Conservation (phyloP, 805 yeast species). For the Sugiyamaella mastotermitis region DNA sequence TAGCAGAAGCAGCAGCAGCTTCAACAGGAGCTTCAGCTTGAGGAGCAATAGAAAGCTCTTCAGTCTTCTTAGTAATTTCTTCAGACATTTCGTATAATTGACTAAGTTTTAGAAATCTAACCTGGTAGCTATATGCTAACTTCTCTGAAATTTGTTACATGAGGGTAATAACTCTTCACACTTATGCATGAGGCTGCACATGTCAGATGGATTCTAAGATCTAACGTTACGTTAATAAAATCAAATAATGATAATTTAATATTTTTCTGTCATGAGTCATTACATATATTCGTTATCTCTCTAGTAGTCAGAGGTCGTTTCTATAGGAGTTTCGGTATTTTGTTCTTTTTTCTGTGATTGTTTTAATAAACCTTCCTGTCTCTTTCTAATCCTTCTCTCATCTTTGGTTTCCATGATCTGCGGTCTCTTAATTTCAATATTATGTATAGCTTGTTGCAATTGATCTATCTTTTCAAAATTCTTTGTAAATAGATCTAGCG, state of each 20-base stretch:
- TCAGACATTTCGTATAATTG: constrained; percentile 23
- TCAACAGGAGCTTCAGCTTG: too few species aligned
- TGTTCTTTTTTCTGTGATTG: constrained; percentile 5
- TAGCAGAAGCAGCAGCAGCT: constrained; percentile 7
- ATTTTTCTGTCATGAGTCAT: too few species aligned
- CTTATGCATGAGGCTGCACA: too few species aligned
- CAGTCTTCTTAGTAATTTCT: constrained; percentile 20
- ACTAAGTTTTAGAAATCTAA: too few species aligned
- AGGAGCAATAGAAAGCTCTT: constrained; percentile 15
- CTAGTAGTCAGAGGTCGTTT: too few species aligned
- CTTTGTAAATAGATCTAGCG: constrained; percentile 60
- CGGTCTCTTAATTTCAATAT: not conserved
- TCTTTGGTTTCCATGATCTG: constrained; percentile 18
- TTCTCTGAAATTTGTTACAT: too few species aligned
- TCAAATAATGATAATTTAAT: too few species aligned
- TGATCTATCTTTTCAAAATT: constrained; percentile 52
- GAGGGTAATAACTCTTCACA: too few species aligned
- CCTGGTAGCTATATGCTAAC: too few species aligned
- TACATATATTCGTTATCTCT: too few species aligned
- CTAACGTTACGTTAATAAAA: too few species aligned
- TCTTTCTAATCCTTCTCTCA: constrained; percentile 19
- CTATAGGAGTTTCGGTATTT: not conserved
- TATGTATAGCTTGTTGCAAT: constrained; percentile 23
- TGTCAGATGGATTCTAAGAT: too few species aligned
- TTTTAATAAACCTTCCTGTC: constrained; percentile 17